phyloP scores from a whole-genome alignment of 495 filamentous ascomycete species.

The Lasiosphaeriaceae sp. region DNA sequence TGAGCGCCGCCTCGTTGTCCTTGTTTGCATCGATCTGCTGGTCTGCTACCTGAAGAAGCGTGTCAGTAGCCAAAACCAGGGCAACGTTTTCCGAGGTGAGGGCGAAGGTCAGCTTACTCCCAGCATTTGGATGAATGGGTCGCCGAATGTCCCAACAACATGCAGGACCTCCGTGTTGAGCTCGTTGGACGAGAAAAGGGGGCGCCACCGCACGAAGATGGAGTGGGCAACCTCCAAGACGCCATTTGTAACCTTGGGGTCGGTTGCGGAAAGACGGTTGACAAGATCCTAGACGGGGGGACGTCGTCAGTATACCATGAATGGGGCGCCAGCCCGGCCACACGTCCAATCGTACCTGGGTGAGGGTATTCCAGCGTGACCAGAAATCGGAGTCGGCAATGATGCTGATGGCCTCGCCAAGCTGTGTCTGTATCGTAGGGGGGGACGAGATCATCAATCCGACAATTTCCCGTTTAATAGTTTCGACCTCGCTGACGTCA shows the following conservation, averaged over 20 bases:
- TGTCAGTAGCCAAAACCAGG: conserved; percentile 15
- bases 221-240: conserved; percentile 96
- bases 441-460: conserved; percentile 94
- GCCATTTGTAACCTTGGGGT: conserved; percentile 80
- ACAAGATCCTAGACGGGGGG: conserved; percentile 71
- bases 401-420: conserved; percentile 92
- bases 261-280: conserved; percentile 70
- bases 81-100: not conserved
- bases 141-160: conserved; percentile 77
- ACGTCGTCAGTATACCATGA: conserved; percentile 4
- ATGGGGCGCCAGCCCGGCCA: conserved; percentile 28
- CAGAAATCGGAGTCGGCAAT: conserved; percentile 99
- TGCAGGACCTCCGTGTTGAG: conserved; percentile 94
- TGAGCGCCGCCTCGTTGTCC: conserved; percentile 65
- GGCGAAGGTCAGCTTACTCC: conserved; percentile 45
- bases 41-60: conserved; percentile 60
- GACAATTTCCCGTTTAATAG: conserved; percentile 91
- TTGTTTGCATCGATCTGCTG: conserved; percentile 69
- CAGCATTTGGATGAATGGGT: conserved; percentile 75
- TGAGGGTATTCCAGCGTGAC: conserved; percentile 88
- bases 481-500: conserved; percentile 68
- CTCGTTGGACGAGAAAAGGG: conserved; percentile 83
- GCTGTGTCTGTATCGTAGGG: conserved; percentile 78
- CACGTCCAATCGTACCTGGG: conserved; percentile 47
- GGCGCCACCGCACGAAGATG: conserved; percentile 95